These are phyloP conservation scores for Kazachstania bromeliacearum DNA, from an alignment of 805 yeast genomes.

Conservation along the genomic window DNA sequence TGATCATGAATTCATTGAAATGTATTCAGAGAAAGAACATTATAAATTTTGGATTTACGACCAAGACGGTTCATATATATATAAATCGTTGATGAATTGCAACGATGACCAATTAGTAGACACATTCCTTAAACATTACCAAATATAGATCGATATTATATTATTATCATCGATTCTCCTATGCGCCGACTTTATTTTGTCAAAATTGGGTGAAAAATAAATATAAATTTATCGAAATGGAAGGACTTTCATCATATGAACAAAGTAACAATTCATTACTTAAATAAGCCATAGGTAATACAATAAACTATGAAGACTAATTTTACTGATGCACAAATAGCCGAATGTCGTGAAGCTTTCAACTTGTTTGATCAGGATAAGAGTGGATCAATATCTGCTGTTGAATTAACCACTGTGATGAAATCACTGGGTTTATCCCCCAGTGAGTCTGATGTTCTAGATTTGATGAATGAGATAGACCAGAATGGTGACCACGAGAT, in stretches of 20 bases:
- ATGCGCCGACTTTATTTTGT: no score
- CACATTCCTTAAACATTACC: constrained; percentile 9
- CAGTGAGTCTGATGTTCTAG: constrained; percentile 85
- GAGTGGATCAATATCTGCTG: constrained; percentile 91
- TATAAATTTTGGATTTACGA: constrained; percentile 42
- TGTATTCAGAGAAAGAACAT: constrained; percentile 33
- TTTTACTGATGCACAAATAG: constrained; percentile 89
- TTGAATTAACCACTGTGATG: constrained; percentile 95
- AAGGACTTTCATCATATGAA: no score
- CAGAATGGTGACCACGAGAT: constrained; percentile 86
- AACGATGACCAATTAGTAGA: constrained; percentile 13
- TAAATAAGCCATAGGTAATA: no score
- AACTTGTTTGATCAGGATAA: constrained; percentile 91
- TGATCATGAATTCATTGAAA: constrained; percentile 38
- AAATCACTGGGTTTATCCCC: constrained; percentile 97
- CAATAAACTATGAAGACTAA: no score
- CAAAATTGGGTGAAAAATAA: no score
- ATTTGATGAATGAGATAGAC: constrained; percentile 94
- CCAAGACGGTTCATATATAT: constrained; percentile 27
- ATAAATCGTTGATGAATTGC: constrained; percentile 25
- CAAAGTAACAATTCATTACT: no score
- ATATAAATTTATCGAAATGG: no score
- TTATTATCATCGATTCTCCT: no score
- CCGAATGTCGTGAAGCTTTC: constrained; percentile 94
- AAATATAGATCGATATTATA: no score